Conservation (phyloP, 73 alveolate species). For the Paramecium octaurelia region DNA sequence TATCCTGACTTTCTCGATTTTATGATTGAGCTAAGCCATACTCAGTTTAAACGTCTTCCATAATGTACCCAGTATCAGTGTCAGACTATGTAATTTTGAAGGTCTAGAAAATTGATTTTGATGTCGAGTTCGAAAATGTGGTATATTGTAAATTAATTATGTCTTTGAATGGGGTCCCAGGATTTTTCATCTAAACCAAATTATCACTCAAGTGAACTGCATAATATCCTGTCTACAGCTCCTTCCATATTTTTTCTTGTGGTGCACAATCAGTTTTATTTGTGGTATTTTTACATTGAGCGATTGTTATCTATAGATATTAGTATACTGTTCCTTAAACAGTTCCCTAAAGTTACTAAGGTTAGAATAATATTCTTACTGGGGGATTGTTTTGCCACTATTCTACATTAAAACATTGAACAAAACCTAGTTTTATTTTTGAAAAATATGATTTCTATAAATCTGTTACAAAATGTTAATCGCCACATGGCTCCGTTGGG, state of each 20-base stretch:
- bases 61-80: background rate
- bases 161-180: background rate
- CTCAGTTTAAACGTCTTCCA: background rate
- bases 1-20: background rate
- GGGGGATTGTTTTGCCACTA: background rate
- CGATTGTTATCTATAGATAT: background rate
- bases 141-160: background rate
- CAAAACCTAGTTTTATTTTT: background rate
- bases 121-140: background rate
- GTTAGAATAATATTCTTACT: background rate
- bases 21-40: background rate
- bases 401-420: background rate
- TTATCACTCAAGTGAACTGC: background rate
- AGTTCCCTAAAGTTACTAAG: background rate
- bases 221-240: background rate
- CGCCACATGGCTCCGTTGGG: background rate
- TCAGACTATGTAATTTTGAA: background rate
- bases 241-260: background rate
- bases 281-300: constrained; percentile 31
- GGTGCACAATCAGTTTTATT: background rate
- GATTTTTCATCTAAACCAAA: background rate
- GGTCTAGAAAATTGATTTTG: background rate
- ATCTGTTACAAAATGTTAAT: background rate
- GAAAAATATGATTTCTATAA: background rate
- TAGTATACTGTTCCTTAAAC: background rate